Conservation (phyloP, 2,329 filamentous ascomycete species). For the Aspergillus tamarii region DNA sequence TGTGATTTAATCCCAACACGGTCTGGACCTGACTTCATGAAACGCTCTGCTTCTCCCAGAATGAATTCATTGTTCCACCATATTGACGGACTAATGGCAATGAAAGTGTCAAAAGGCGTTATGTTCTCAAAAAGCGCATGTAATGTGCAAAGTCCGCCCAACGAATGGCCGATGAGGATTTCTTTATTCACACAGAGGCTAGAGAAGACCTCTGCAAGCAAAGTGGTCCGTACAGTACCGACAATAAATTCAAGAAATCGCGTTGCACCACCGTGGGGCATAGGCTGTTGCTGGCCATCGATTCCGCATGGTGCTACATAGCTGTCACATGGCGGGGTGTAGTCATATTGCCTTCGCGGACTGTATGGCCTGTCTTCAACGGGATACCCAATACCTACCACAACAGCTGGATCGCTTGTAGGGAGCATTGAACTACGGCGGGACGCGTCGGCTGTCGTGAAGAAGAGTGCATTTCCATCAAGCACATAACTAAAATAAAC, state of each 20-base stretch:
- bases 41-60: conserved; percentile 36
- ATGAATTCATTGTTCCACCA: conserved; percentile 53
- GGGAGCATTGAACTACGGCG: conserved; percentile 22
- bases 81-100: conserved; percentile 52
- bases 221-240: conserved; percentile 38
- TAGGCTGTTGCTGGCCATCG: conserved; percentile 23
- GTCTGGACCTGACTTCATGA: conserved; percentile 6
- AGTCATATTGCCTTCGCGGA: conserved; percentile 22
- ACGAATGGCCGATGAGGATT: conserved; percentile 55
- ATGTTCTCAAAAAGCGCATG: conserved; percentile 49
- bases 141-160: conserved; percentile 53
- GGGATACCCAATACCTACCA: conserved; percentile 32
- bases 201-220: conserved; percentile 32
- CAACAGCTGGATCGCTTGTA: conserved; percentile 21
- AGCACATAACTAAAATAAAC: conserved; percentile 27
- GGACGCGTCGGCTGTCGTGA: conserved; percentile 28
- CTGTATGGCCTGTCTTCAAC: conserved; percentile 23
- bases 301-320: conserved; percentile 28
- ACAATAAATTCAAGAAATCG: conserved; percentile 50
- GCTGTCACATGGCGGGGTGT: conserved; percentile 24
- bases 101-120: conserved; percentile 48
- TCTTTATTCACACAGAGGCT: conserved; percentile 38
- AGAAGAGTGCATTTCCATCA: conserved; percentile 33
- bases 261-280: conserved; percentile 47
- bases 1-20: conserved; percentile 3